Percentiles rank a stretch among this genome's conserved stretches.
Evolutionary conservation across 73 alveolate species (phyloP).

Genomic region (Loxodes magnus): DNA sequence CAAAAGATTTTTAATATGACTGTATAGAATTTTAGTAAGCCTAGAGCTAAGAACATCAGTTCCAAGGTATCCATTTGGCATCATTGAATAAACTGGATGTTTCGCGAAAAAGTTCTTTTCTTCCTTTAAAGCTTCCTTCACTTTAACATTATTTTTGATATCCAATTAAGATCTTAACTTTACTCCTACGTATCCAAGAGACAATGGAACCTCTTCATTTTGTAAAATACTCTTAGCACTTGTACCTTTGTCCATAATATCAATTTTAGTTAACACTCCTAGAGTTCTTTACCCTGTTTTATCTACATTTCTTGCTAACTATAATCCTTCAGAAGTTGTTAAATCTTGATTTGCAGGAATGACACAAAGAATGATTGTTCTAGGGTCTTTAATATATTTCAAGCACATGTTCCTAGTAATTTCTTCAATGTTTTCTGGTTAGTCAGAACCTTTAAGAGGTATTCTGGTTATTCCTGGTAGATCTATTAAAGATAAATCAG

Average conservation of each 20-base stretch:
- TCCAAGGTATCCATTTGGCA: slow-evolving; percentile 47
- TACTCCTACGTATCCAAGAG: slow-evolving; percentile 78
- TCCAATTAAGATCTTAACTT: slow-evolving; percentile 70
- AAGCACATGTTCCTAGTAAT: slow-evolving; percentile 87
- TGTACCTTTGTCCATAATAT: slow-evolving; percentile 70
- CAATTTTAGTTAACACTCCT: slow-evolving; percentile 60
- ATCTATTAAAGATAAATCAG: slow-evolving; percentile 95
- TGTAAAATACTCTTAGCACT: slow-evolving; percentile 58
- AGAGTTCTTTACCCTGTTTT: slow-evolving; percentile 50
- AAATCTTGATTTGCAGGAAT: slow-evolving; percentile 65
- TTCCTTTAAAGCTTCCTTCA: slow-evolving; percentile 28
- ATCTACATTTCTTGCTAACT: slow-evolving; percentile 48
- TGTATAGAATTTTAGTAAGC: slow-evolving; percentile 30
- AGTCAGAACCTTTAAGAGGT: slow-evolving; percentile 44
- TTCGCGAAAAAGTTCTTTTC: slow-evolving; percentile 33
- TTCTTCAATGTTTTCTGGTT: slow-evolving; percentile 22
- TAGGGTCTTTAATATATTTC: slow-evolving; percentile 58
- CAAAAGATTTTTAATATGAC: slow-evolving; percentile 42
- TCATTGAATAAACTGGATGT: slow-evolving; percentile 40
- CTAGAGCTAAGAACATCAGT: slow-evolving; percentile 39
- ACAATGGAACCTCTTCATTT: slow-evolving; percentile 68
- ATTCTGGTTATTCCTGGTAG: slow-evolving; percentile 97
- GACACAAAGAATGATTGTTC: slow-evolving; percentile 70
- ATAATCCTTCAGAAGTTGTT: slow-evolving; percentile 56
- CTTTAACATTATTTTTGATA: slow-evolving; percentile 51